These are phyloP conservation scores for Suhomyces chickasaworum DNA, from an alignment of 1,139 yeast genomes.

Conservation along the genomic window DNA sequence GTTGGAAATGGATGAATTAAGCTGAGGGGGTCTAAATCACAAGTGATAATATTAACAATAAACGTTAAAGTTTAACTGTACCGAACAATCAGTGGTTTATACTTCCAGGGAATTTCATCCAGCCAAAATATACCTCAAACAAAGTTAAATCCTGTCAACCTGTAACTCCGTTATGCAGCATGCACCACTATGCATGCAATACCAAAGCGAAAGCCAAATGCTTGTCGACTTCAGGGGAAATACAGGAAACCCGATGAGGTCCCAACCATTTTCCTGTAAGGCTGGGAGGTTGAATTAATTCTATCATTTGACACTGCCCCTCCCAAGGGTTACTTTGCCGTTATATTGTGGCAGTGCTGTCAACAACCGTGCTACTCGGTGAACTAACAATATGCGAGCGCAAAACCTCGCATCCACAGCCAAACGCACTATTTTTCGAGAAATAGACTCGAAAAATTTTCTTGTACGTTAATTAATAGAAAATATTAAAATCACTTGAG, in stretches of 20 bases:
- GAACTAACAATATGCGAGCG: background rate
- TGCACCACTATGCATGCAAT: background rate
- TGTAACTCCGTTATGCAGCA: background rate
- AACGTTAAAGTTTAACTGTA: background rate
- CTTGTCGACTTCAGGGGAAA: background rate
- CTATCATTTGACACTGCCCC: too few relatives aligned
- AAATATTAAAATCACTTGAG: background rate
- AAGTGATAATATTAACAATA: background rate
- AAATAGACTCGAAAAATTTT: conserved; percentile 1
- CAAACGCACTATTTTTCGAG: background rate
- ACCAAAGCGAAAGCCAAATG: background rate
- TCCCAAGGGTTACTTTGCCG: too few relatives aligned
- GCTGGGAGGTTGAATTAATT: too few relatives aligned
- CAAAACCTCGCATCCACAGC: background rate
- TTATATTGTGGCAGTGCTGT: background rate
- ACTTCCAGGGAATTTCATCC: background rate
- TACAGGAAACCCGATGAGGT: too few relatives aligned
- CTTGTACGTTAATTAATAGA: background rate
- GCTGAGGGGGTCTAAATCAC: too few relatives aligned
- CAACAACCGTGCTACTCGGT: background rate
- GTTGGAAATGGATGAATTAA: background rate
- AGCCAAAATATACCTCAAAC: background rate
- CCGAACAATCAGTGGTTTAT: background rate
- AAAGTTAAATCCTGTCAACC: background rate
- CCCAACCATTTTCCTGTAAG: too few relatives aligned